Conservation (phyloP, 805 yeast species). For the Cyberlindnera galapagoensis region DNA sequence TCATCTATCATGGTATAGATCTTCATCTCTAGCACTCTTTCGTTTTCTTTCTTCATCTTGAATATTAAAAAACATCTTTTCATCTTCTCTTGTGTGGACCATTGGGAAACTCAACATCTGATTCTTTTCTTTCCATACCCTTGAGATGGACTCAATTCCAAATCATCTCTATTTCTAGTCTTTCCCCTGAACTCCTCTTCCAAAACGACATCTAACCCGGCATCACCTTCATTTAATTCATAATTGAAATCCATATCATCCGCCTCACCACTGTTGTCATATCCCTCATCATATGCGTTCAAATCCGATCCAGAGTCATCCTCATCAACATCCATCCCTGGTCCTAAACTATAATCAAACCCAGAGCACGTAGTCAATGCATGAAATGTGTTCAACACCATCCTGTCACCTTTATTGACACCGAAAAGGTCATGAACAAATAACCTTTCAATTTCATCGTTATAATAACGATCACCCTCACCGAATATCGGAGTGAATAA, state of each 20-base stretch:
- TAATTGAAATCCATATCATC: constrained; percentile 15
- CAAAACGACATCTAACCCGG: constrained; percentile 13
- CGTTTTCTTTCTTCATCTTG: no score
- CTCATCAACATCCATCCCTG: constrained; percentile 1
- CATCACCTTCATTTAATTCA: constrained; percentile 8
- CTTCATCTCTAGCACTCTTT: no score
- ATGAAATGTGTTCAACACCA: constrained; percentile 31
- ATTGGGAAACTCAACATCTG: constrained; percentile 7
- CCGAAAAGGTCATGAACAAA: constrained; percentile 34
- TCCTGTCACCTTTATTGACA: constrained; percentile 31
- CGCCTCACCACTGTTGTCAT: constrained; percentile 16
- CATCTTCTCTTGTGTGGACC: no score
- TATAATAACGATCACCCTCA: constrained; percentile 30
- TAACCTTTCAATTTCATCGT: constrained; percentile 27
- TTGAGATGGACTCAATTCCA: constrained; percentile 2
- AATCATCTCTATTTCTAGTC: constrained; percentile 16
- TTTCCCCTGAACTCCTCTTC: constrained; percentile 11
- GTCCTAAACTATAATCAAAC: constrained; percentile 2
- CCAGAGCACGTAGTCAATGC: constrained; percentile 29
- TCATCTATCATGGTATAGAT: no score
- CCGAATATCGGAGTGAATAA: constrained; percentile 30
- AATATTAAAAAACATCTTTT: no score
- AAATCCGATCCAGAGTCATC: no score
- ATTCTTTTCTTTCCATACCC: constrained; percentile 7
- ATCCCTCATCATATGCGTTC: constrained; percentile 8